Conservation (phyloP, 169 alveolate genomes). For the Theileria parva region DNA sequence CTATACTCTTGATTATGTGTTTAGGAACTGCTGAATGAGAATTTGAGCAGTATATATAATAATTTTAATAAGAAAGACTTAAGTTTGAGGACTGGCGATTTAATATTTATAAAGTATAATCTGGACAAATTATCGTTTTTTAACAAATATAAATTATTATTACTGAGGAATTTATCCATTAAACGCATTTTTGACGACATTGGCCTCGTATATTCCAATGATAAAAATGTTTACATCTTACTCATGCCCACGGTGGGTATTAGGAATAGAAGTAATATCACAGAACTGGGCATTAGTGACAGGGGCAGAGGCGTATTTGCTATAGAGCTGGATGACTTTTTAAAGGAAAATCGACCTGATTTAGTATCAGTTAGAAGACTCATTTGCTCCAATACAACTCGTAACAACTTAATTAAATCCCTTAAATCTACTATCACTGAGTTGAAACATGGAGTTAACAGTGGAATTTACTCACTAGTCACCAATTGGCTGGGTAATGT, state of each 20-base stretch:
- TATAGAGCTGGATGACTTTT: slow-evolving; percentile 24
- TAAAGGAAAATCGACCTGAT: slow-evolving; percentile 34
- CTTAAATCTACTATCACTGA: slow-evolving; percentile 12
- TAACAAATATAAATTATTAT: slow-evolving; percentile 13
- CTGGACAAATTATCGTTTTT: slow-evolving; percentile 8
- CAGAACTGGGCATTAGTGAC: background rate
- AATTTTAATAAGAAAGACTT: slow-evolving; percentile 14
- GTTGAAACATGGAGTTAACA: background rate
- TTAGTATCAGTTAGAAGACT: slow-evolving; percentile 46
- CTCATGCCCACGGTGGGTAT: slow-evolving; percentile 13
- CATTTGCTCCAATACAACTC: slow-evolving; percentile 28
- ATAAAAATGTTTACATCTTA: slow-evolving; percentile 1
- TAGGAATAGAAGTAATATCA: background rate
- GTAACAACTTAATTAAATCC: slow-evolving; percentile 9
- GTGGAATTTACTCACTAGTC: background rate
- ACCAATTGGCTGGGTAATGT: background rate
- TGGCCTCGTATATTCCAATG: slow-evolving; percentile 31
- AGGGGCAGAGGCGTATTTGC: slow-evolving; percentile 13
- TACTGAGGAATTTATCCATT: slow-evolving; percentile 24
- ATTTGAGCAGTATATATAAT: background rate
- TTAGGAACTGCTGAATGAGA: background rate
- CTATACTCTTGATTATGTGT: background rate
- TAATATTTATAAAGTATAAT: slow-evolving; percentile 51
- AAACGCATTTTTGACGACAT: slow-evolving; percentile 48
- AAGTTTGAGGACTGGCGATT: slow-evolving; percentile 56